Evolutionary conservation across 352 stramenopile genomes (phyloP).

Genomic region (Phytophthora constricta): DNA sequence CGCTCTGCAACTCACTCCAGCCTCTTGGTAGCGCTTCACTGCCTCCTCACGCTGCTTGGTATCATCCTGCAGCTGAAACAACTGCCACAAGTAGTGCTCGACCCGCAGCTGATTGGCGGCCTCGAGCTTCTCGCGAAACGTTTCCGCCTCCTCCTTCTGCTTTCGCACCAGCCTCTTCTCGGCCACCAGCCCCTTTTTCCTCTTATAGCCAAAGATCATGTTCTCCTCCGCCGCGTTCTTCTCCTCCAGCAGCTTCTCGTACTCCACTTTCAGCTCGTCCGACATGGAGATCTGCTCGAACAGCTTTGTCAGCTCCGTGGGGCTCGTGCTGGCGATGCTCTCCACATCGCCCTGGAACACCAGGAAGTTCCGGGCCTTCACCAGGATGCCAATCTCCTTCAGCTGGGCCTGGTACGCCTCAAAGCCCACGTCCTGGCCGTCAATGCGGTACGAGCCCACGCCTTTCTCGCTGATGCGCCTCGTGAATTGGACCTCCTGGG

Average conservation of each 20-base stretch:
- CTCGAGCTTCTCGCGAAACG: conserved; percentile 75
- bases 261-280: conserved; percentile 83
- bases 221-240: conserved; percentile 95
- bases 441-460: conserved; percentile 81
- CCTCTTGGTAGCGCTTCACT: conserved; percentile 60
- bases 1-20: conserved; percentile 41
- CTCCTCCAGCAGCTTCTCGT: conserved; percentile 80
- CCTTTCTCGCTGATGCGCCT: conserved; percentile 94
- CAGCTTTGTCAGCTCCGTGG: conserved; percentile 95
- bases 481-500: conserved; percentile 91
- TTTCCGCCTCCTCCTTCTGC: conserved; percentile 94
- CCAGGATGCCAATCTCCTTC: conserved; percentile 96
- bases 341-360: conserved; percentile 99
- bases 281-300: conserved; percentile 97
- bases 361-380: conserved; percentile 99
- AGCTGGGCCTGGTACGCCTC: conserved; percentile 95
- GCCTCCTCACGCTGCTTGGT: conserved; percentile 84
- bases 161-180: conserved; percentile 95
- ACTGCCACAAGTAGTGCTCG: conserved; percentile 96
- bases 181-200: conserved; percentile 95
- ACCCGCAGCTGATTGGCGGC: conserved; percentile 78
- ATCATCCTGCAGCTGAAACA: conserved; percentile 95
- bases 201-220: conserved; percentile 95
- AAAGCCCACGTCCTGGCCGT: conserved; percentile 82
- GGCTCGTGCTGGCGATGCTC: conserved; percentile 95